Evolutionary conservation across 345 rosid species (phyloP), one percentile per base, ranked within the genome.

Genomic region (Dovyalis caffra): DNA sequence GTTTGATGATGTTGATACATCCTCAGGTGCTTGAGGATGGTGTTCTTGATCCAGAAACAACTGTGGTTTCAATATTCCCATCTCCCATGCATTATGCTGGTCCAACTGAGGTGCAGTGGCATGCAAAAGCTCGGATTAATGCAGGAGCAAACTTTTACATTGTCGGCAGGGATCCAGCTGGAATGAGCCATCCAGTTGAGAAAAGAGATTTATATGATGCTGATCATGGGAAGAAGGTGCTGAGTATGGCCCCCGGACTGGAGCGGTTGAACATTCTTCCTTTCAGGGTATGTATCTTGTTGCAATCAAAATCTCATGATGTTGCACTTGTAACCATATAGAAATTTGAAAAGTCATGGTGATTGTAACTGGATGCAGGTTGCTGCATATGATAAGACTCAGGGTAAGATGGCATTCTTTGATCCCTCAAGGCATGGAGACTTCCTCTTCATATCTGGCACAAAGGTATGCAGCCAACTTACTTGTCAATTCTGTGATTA

Each of bases 21-120:
- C 72, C 71, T 77, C 83, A 95, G 99, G 99, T 95, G 74, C 83
- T 95, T 75, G 97, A 93, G 83, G 99, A 91, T 20, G 99, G 99
- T 35, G 93, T 95, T 76, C 99, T 95, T 80, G 99, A 95, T 88
- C 99, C 99, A 40, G 97, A 93, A 81, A 95, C 98, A 3, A 95
- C 99, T 5, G 92, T 95, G 26, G 97, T 95, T 72, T 95, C 99
- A 20, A 93, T 95, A 74, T 95, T 95, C 83, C 99, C 99, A 3
- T 95, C 99, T 63, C 99, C 99, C 14, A 95, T 95, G 99, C 99
- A 90, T 80, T 95, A 95, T 74, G 98, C 97, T 40, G 99, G 99
- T 74, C 99, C 99, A 25, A 95, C 99, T 0, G 99, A 95, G 88
- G 99, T 95, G 78, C 99, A 95, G 80, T 95, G 99, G 99, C 99